phyloP scores from a whole-genome alignment of 768 basidiomycete genomes.

The Strobilomyces echinocephalus region DNA sequence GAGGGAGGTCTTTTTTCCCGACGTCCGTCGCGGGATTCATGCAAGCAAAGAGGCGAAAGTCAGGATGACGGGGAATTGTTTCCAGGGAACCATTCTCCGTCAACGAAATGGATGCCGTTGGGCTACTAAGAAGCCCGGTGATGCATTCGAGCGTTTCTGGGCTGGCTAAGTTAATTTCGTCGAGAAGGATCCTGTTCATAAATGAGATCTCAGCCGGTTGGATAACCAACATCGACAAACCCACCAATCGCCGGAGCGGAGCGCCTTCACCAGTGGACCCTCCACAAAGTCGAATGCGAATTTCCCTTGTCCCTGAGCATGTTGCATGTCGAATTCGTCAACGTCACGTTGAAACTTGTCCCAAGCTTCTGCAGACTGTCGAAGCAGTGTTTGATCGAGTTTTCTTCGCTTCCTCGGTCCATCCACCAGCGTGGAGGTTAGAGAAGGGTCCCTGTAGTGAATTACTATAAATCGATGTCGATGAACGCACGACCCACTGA shows the following conservation, averaged over 20 bases:
- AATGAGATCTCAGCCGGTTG: slow-evolving; percentile 1
- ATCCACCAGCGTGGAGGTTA: slow-evolving; percentile 35
- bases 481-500: slow-evolving; percentile 15
- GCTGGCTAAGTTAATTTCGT: slow-evolving; percentile 94
- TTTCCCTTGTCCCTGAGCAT: slow-evolving; percentile 82
- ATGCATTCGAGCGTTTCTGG: slow-evolving; percentile 93
- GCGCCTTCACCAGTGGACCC: slow-evolving; percentile 88
- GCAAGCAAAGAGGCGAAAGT: slow-evolving; percentile 96
- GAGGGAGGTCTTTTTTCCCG: slow-evolving; percentile 94
- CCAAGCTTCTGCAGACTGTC: slow-evolving; percentile 57
- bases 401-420: slow-evolving; percentile 69
- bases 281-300: slow-evolving; percentile 95
- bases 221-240: slow-evolving; percentile 22
- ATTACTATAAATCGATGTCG: background rate
- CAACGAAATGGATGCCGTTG: slow-evolving; percentile 83
- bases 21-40: slow-evolving; percentile 99
- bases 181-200: slow-evolving; percentile 75
- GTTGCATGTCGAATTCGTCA: slow-evolving; percentile 79
- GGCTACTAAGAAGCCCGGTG: slow-evolving; percentile 78
- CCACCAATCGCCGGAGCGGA: slow-evolving; percentile 87
- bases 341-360: slow-evolving; percentile 60
- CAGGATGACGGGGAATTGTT: slow-evolving; percentile 84
- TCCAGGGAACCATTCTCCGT: slow-evolving; percentile 91
- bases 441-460: slow-evolving; percentile 12
- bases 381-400: slow-evolving; percentile 41